Evolutionary conservation across 2,329 filamentous ascomycete species (phyloP), one percentile per base, ranked within the genome.

Genomic region (Aspergillus ustus): DNA sequence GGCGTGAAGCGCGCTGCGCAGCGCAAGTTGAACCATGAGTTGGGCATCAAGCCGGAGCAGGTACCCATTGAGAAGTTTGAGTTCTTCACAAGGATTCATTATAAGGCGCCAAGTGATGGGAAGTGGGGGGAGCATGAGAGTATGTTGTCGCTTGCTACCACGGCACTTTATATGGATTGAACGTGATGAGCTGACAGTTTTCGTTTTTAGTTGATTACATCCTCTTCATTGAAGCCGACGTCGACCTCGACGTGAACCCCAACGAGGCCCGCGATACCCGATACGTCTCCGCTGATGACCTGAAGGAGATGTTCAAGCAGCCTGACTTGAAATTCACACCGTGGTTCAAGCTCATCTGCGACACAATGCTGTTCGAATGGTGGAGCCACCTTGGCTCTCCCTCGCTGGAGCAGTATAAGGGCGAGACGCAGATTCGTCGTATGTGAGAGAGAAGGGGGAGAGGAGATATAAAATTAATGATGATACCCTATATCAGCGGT

Each of bases 41-140:
- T 99, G 57, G 95, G 95, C 63, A 98, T 99, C 80, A 90, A 92
- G 79, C 83, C 87, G 63, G 87, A 89, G 72, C 93, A 97, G 80
- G 93, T 99, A 20, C 94, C 94, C 7, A 80, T 97, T 45, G 92
- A 97, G 49, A 85, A 96, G 67, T 98, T 99, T 80, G 87, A 89
- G 69, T 99, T 97, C 81, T 84, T 99, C 69, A 98, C 95, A 2
- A 85, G 95, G 75, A 99, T 99, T 76, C 95, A 99, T 82, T 99
- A 99, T 83, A 95, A 95, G 82, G 95, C 95, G 19, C 92, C 95
- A 4, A 97, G 93, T 76, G 91, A 98, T 73, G 95, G 95, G 60
- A 94, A 96, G 82, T 99, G 95, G 95, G 95, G 95, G 70, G 95
- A 99, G 82, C 95, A 99, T 76, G 95, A 99, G 83, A 93, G 93